Percentiles rank a stretch among this genome's conserved stretches.
Evolutionary conservation across 345 rosid genomes (phyloP).

Genomic region (Gossypium turneri): DNA sequence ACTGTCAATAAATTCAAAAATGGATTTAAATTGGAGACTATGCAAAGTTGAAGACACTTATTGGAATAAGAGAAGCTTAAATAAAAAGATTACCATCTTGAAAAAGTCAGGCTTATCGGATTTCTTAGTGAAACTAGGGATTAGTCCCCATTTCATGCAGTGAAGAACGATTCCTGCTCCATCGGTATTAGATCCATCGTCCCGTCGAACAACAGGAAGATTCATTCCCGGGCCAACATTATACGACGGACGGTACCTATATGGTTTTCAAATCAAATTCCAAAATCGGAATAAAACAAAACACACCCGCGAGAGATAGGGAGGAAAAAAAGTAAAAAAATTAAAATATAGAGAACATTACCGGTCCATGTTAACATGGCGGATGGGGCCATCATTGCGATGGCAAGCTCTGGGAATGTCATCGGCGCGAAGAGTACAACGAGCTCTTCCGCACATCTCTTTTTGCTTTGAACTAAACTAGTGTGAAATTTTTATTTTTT

Average conservation of each 20-base stretch:
- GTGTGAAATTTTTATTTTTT: background rate
- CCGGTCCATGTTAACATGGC: conserved; percentile 55
- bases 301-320: background rate
- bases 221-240: conserved; percentile 70
- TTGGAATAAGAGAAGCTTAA: background rate
- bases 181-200: conserved; percentile 31
- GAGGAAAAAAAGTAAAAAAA: background rate
- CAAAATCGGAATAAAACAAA: background rate
- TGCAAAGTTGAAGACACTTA: background rate
- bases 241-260: conserved; percentile 74
- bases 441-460: conserved; percentile 81
- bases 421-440: conserved; percentile 65
- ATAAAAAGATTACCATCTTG: conserved; percentile 52
- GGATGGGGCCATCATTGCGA: conserved; percentile 36
- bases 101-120: conserved; percentile 77
- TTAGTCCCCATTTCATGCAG: conserved; percentile 89
- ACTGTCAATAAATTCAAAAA: conserved; percentile 7
- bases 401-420: conserved; percentile 67
- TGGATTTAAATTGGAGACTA: background rate
- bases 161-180: conserved; percentile 50
- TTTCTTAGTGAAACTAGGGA: conserved; percentile 77
- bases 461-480: background rate
- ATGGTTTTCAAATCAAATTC: conserved; percentile 1
- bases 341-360: conserved; percentile 10
- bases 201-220: conserved; percentile 64